Percentiles rank a stretch among this genome's conserved stretches.
phyloP scores from a whole-genome alignment of 2,329 filamentous ascomycete genomes.

The Hymenoscyphus fraxineus region DNA sequence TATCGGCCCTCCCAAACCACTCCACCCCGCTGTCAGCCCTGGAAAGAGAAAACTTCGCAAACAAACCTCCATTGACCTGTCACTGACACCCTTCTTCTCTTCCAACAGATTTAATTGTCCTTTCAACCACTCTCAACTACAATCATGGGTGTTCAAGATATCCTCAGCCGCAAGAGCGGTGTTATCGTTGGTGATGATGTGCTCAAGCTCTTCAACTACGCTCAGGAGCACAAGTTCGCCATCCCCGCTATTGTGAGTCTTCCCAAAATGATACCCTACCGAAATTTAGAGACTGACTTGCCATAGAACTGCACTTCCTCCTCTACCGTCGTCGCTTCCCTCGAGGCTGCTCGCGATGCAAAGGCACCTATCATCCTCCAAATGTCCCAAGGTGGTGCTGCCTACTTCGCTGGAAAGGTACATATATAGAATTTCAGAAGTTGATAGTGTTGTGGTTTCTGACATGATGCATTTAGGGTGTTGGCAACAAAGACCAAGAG shows the following conservation, averaged over 20 bases:
- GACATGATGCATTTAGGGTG: constrained; percentile 48
- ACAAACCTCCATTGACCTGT: constrained; percentile 1
- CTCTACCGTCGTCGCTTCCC: constrained; percentile 77
- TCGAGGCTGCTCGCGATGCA: constrained; percentile 90
- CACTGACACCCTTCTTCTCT: constrained; percentile 14
- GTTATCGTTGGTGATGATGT: constrained; percentile 67
- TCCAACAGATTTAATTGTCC: constrained; percentile 11
- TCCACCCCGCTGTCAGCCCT: constrained; percentile 5
- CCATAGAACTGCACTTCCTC: constrained; percentile 83
- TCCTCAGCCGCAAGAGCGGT: constrained; percentile 60
- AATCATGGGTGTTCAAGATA: constrained; percentile 46
- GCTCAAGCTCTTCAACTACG: constrained; percentile 78
- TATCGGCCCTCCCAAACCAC: constrained; percentile 22
- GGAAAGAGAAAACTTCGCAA: constrained; percentile 9
- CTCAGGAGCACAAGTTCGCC: constrained; percentile 81
- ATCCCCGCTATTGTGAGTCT: constrained; percentile 71
- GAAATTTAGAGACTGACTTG: constrained; percentile 6
- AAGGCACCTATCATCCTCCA: constrained; percentile 93
- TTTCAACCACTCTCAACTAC: constrained; percentile 16
- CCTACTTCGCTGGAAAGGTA: constrained; percentile 87
- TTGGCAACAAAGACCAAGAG: constrained; percentile 77
- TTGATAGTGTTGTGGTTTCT: constrained; percentile 5
- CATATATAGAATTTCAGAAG: constrained; percentile 8
- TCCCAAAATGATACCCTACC: background rate
- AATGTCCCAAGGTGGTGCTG: constrained; percentile 87